These are phyloP conservation scores for Thermomyces lanuginosus DNA, from an alignment of 2,329 filamentous ascomycete species.

Conservation along the genomic window DNA sequence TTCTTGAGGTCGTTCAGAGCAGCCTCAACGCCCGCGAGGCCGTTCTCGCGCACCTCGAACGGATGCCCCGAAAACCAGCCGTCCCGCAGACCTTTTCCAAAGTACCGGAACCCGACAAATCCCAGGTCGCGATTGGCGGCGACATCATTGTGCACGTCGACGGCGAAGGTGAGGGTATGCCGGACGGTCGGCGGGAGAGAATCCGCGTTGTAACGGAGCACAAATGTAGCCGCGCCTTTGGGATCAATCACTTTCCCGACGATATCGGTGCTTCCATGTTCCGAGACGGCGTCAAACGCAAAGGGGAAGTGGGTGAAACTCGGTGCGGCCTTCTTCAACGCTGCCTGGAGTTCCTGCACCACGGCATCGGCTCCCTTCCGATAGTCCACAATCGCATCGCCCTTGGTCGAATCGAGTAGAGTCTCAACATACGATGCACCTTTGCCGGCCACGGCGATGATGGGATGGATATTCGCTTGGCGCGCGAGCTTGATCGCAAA, in stretches of 20 bases:
- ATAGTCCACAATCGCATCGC: constrained; percentile 46
- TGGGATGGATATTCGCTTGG: constrained; percentile 41
- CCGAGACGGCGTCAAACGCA: constrained; percentile 43
- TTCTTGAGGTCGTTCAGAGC: constrained; percentile 40
- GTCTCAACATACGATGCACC: constrained; percentile 35
- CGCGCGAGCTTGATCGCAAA: constrained; percentile 42
- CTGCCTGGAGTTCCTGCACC: constrained; percentile 26
- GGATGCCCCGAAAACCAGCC: constrained; percentile 37
- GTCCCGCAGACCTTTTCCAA: constrained; percentile 31
- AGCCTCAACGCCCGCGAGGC: constrained; percentile 36
- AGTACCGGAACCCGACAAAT: constrained; percentile 28
- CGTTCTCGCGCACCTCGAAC: constrained; percentile 35
- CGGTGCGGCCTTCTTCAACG: constrained; percentile 17
- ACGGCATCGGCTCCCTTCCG: constrained; percentile 39
- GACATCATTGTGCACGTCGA: constrained; percentile 12
- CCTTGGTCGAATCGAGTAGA: constrained; percentile 37
- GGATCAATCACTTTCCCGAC: constrained; percentile 29
- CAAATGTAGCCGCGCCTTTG: constrained; percentile 23
- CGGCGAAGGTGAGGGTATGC: constrained; percentile 21
- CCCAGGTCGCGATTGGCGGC: constrained; percentile 12
- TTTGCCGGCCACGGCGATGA: constrained; percentile 43
- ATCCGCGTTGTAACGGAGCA: constrained; percentile 29
- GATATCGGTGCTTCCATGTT: constrained; percentile 34
- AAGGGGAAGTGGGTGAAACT: constrained; percentile 29
- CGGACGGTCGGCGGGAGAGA: constrained; percentile 22